Evolutionary conservation across 164 flowering plant genomes (phyloP).

Genomic region (Kalanchoe fedtschenkoi): DNA sequence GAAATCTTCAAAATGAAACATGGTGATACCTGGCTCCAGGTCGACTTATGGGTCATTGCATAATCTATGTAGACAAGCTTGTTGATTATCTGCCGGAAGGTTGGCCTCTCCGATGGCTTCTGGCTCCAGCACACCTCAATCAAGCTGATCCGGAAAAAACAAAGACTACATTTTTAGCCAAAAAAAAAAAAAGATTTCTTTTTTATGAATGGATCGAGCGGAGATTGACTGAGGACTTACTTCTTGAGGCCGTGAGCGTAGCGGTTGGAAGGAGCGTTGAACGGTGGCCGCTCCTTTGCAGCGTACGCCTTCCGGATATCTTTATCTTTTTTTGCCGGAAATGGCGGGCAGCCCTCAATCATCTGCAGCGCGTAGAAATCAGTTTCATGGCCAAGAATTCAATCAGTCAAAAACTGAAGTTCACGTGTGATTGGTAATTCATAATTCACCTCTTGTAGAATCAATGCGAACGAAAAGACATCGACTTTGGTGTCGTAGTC

Average conservation of each 20-base stretch:
- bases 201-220: neutral
- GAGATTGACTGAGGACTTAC: constrained; percentile 28
- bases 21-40: constrained; percentile 61
- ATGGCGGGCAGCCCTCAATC: constrained; percentile 91
- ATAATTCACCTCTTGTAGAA: constrained; percentile 75
- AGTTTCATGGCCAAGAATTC: neutral
- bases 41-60: constrained; percentile 34
- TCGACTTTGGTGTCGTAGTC: constrained; percentile 92
- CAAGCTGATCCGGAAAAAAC: constrained; percentile 45
- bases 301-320: constrained; percentile 63
- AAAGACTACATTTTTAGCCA: too few relatives aligned
- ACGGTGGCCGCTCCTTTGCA: constrained; percentile 76
- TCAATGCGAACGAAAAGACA: constrained; percentile 93
- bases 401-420: neutral
- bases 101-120: constrained; percentile 65
- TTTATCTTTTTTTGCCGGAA: constrained; percentile 39
- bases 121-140: constrained; percentile 90
- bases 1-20: constrained; percentile 6
- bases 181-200: too few relatives aligned
- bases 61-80: constrained; percentile 47
- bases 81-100: constrained; percentile 64
- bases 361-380: constrained; percentile 36
- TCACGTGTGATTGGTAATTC: neutral
- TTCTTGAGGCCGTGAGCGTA: constrained; percentile 78
- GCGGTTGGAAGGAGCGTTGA: constrained; percentile 56